Evolutionary conservation across 352 stramenopile genomes (phyloP), one percentile per base, ranked within the genome.

Genomic region (Peronosclerospora sorghi): DNA sequence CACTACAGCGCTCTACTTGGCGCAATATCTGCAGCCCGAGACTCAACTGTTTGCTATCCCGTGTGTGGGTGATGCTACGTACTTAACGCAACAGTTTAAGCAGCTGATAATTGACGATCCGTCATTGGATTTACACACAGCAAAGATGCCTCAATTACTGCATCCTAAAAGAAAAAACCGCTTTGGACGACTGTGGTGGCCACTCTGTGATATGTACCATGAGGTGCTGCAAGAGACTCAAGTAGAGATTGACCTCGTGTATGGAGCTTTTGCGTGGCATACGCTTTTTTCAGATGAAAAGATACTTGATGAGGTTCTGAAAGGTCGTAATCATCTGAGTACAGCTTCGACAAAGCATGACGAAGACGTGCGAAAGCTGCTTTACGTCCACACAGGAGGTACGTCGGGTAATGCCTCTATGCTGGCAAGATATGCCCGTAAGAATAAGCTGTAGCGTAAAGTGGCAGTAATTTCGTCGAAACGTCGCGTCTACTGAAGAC

Each of bases 361-460:
- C 10, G 38, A n/a, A 13, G 21, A 15, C 10, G 27, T 44, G 15
- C 56, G 73, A 4, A 61, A 88, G 43, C 37, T 93, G 13, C 38
- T 93, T 17, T 93, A 93, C 48, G 48, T 93, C 8, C 80, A 93
- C 58, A 87, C 75, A 0, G 80, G 80, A 26, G 80, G 80, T 8
- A 65, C 79, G 0, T 82, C 68, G 0, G 80, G 80, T 6, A 93
- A 93, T 45, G 41, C 54, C 20, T 78, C 66, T 9, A 89, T 90
- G 73, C 47, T 89, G 14, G 67, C 57, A 7, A 60, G 80, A 23
- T 93, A 90, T 37, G 17, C 17, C 4, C 41, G 41, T 4, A 65
- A 80, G 49, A 45, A 58, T 32, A 48, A 18, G 38, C 18, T 15
- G 9, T 4, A 26, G 2, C 34, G 44, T 15, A 32, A 13, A 15